Percentiles rank a stretch among this genome's conserved stretches.
Conservation (phyloP, 441 rosid species). For the Populus hybrid region DNA sequence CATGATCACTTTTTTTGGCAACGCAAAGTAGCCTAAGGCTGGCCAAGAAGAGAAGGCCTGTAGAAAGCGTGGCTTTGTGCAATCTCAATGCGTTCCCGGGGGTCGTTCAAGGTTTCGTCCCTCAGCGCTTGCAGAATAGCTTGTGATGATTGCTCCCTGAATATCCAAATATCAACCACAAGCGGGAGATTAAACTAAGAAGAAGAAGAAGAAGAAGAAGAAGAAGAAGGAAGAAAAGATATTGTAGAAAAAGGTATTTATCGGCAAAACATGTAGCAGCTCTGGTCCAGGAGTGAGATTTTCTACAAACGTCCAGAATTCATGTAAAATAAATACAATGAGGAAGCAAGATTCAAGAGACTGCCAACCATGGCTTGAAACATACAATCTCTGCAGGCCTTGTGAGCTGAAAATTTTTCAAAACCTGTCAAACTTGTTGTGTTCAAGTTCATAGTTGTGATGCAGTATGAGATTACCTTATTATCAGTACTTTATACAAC, state of each 20-base stretch:
- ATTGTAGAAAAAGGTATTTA: neutral
- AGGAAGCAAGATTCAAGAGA: neutral
- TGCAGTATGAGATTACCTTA: slow-evolving; percentile 33
- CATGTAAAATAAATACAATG: neutral
- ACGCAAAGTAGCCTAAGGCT: slow-evolving; percentile 42
- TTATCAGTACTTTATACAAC: slow-evolving; percentile 56
- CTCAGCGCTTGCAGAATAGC: slow-evolving; percentile 91
- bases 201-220: neutral
- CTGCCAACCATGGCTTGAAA: neutral
- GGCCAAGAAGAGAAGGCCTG: slow-evolving; percentile 92
- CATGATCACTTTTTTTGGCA: slow-evolving; percentile 1
- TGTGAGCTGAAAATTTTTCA: neutral
- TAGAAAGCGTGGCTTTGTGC: slow-evolving; percentile 93
- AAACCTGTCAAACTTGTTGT: neutral
- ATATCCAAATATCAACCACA: slow-evolving; percentile 10
- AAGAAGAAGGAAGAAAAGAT: neutral
- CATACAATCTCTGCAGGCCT: neutral
- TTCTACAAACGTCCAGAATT: neutral
- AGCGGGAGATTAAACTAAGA: neutral
- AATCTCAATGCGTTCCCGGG: slow-evolving; percentile 89
- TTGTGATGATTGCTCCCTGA: slow-evolving; percentile 71
- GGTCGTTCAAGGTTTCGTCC: slow-evolving; percentile 93
- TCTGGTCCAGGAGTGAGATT: neutral
- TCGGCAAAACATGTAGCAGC: neutral
- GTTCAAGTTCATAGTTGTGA: neutral